Evolutionary conservation across 179 eudicot genomes (phyloP).

Genomic region (Actinidia chinensis): DNA sequence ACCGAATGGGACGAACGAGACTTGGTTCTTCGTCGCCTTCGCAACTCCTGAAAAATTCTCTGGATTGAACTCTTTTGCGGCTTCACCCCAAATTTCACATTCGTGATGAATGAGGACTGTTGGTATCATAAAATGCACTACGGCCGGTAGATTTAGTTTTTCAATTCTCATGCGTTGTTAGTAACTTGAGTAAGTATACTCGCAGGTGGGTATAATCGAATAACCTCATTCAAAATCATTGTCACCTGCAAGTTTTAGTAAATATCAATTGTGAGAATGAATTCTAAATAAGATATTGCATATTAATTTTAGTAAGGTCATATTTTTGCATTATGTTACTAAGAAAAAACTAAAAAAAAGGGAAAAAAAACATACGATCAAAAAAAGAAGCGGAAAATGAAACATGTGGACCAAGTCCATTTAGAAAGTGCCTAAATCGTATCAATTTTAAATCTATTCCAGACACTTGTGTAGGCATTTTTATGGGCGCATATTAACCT

Average conservation of each 20-base stretch:
- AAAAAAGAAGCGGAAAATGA: no score
- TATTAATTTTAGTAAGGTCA: not conserved
- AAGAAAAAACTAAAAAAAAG: no score
- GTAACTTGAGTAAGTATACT: slow-evolving; percentile 13
- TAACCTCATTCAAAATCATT: slow-evolving; percentile 36
- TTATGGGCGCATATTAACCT: no score
- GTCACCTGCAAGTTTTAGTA: slow-evolving; percentile 23
- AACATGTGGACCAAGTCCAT: not conserved
- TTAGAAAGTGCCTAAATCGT: no score
- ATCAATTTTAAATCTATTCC: no score
- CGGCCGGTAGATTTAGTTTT: slow-evolving; percentile 26
- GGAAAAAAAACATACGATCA: no score
- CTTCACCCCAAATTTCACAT: slow-evolving; percentile 36
- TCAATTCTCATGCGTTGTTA: slow-evolving; percentile 20
- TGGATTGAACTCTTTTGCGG: slow-evolving; percentile 33
- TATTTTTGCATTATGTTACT: no score
- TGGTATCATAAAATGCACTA: slow-evolving; percentile 25
- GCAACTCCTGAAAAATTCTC: slow-evolving; percentile 39
- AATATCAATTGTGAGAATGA: not conserved
- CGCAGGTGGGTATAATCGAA: slow-evolving; percentile 32
- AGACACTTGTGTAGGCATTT: no score
- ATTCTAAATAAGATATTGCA: not conserved
- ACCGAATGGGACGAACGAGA: slow-evolving; percentile 27
- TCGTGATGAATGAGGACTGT: slow-evolving; percentile 23
- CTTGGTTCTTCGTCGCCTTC: slow-evolving; percentile 35